Evolutionary conservation across 257 asterid species (phyloP).

Genomic region (Verbascum thapsus): DNA sequence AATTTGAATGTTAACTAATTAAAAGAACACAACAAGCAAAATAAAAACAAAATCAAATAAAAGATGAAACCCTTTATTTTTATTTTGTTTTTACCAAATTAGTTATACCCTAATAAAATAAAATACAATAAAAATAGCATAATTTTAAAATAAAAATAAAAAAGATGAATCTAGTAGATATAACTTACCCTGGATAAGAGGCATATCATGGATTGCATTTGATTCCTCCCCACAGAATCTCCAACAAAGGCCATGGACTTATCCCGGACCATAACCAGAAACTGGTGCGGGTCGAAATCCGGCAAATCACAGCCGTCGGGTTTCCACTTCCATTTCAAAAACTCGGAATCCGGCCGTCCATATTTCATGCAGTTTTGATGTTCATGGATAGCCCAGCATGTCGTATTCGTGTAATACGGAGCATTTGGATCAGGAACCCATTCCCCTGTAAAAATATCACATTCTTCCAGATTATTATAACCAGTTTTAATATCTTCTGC

Average conservation of each 20-base stretch:
- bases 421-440: slow-evolving; percentile 54
- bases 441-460: slow-evolving; percentile 54
- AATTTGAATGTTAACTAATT: background rate
- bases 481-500: slow-evolving; percentile 27
- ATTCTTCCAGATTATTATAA: slow-evolving; percentile 25
- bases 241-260: slow-evolving; percentile 67
- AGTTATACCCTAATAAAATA: too few relatives aligned
- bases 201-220: slow-evolving; percentile 67
- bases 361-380: slow-evolving; percentile 72
- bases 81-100: too few relatives aligned
- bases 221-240: slow-evolving; percentile 65
- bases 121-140: too few relatives aligned
- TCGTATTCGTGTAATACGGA: slow-evolving; percentile 58
- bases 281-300: slow-evolving; percentile 47
- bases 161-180: background rate
- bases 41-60: background rate
- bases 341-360: slow-evolving; percentile 53
- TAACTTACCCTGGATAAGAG: slow-evolving; percentile 52
- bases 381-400: slow-evolving; percentile 66
- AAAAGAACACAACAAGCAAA: background rate
- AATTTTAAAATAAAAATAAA: background rate
- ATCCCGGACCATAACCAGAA: slow-evolving; percentile 48
- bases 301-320: slow-evolving; percentile 60
- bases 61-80: background rate
- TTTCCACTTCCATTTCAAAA: slow-evolving; percentile 60